Percentiles rank a stretch among this genome's conserved stretches.
These are phyloP conservation scores for Ambrosiella cleistominuta DNA, from an alignment of 2,329 filamentous ascomycete species.

Conservation along the genomic window DNA sequence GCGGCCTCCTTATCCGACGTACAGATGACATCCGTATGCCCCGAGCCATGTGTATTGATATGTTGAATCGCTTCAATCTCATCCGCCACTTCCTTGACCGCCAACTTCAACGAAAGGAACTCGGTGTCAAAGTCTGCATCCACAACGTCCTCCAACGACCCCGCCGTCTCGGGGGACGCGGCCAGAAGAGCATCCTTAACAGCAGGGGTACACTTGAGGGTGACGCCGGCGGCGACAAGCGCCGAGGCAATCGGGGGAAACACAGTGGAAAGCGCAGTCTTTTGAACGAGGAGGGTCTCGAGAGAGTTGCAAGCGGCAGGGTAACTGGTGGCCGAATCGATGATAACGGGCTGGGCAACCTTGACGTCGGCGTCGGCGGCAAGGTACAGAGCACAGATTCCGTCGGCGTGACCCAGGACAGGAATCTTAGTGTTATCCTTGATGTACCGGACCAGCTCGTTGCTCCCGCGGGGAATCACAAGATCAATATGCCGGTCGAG, in stretches of 20 bases:
- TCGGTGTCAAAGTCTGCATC: conserved; percentile 71
- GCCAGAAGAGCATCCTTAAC: conserved; percentile 46
- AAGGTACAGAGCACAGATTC: conserved; percentile 75
- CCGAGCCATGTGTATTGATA: conserved; percentile 82
- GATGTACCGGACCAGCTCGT: conserved; percentile 77
- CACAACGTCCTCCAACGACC: conserved; percentile 42
- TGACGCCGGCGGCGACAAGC: conserved; percentile 60
- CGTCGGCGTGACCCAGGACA: conserved; percentile 89
- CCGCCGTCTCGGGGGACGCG: conserved; percentile 21
- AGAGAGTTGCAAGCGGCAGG: conserved; percentile 87
- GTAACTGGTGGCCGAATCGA: conserved; percentile 89
- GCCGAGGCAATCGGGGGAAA: conserved; percentile 58
- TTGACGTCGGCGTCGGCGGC: conserved; percentile 56
- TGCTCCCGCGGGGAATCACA: conserved; percentile 80
- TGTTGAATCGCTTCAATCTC: conserved; percentile 61
- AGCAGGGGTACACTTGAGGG: conserved; percentile 57
- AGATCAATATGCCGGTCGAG: conserved; percentile 83
- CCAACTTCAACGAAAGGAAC: conserved; percentile 69
- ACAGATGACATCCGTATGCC: conserved; percentile 86
- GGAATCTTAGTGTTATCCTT: conserved; percentile 86
- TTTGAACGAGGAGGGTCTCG: conserved; percentile 81
- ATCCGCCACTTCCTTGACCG: conserved; percentile 58
- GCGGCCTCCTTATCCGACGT: conserved; percentile 52
- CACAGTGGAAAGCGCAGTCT: conserved; percentile 45
- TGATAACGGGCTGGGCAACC: conserved; percentile 57